A percentile compares a stretch with the other conserved stretches of the same genome.
phyloP scores from a whole-genome alignment of 768 basidiomycete genomes.

The Macrocybe gigantea region DNA sequence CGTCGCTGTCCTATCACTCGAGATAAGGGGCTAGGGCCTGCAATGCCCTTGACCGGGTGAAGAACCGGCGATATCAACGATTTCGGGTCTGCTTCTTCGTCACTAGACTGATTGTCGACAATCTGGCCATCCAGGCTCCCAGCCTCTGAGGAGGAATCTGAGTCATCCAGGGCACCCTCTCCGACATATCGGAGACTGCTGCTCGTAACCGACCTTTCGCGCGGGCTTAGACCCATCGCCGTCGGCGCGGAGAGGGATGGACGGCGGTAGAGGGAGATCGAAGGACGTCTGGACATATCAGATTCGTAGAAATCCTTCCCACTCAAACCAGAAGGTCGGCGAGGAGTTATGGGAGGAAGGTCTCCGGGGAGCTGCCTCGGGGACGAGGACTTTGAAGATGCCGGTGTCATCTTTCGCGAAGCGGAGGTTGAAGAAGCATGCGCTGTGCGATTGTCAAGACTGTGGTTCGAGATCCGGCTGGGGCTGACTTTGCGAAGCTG shows the following conservation, averaged over 20 bases:
- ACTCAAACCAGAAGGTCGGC: constrained; percentile 31
- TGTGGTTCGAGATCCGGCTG: constrained; percentile 11
- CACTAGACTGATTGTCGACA: constrained; percentile 24
- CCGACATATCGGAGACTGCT: constrained; percentile 59
- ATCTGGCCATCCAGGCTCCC: constrained; percentile 25
- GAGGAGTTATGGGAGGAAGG: constrained; percentile 42
- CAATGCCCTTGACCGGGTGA: constrained; percentile 2
- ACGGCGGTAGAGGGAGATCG: constrained; percentile 31
- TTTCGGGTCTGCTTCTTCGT: constrained; percentile 24
- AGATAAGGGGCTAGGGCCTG: constrained; percentile 59
- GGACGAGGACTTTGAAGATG: constrained; percentile 54
- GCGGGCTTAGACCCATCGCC: constrained; percentile 31
- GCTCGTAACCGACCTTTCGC: constrained; percentile 18
- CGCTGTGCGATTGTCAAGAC: constrained; percentile 10
- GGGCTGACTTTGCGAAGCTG: constrained; percentile 20
- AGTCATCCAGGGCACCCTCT: constrained; percentile 75
- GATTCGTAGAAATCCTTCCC: constrained; percentile 30
- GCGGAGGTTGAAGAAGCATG: constrained; percentile 29
- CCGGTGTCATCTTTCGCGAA: constrained; percentile 48
- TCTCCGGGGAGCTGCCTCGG: constrained; percentile 37
- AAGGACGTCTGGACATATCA: constrained; percentile 25
- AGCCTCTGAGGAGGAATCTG: constrained; percentile 52
- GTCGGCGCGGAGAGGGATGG: constrained; percentile 34
- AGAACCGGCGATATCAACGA: constrained; percentile 29
- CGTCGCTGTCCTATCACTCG: constrained; percentile 45